Conservation (phyloP, 1,284 basidiomycete genomes). For the Sanghuangporus sanghuang region DNA sequence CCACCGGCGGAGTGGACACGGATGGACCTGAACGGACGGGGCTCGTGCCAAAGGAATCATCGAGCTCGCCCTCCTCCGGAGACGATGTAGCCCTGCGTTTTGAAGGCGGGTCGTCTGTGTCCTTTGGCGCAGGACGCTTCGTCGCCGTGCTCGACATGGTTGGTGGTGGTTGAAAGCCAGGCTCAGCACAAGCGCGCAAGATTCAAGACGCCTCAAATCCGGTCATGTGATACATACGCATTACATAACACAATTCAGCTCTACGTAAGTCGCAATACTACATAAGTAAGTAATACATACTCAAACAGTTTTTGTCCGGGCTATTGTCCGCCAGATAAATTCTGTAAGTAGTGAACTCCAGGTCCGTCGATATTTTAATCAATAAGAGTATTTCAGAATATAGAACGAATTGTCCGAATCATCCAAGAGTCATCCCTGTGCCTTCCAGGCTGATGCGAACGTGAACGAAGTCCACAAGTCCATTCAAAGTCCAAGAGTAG, state of each 20-base stretch:
- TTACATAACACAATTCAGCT: no score
- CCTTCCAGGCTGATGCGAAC: background rate
- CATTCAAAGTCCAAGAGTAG: background rate
- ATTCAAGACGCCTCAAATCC: no score
- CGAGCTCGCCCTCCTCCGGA: conserved; percentile 75
- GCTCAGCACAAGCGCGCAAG: no score
- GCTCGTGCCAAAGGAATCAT: conserved; percentile 34
- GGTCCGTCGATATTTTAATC: background rate
- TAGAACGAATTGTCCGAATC: background rate
- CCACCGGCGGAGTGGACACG: conserved; percentile 20
- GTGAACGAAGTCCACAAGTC: background rate
- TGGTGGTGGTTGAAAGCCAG: background rate
- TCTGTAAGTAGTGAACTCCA: background rate
- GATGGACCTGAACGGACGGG: conserved; percentile 21
- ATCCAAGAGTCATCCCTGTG: background rate
- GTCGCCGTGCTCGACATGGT: conserved; percentile 1
- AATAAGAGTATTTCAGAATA: background rate
- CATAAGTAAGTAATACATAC: background rate
- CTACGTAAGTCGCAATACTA: background rate
- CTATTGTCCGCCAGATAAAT: background rate
- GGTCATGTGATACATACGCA: no score
- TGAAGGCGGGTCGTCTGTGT: conserved; percentile 34
- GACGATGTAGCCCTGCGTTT: conserved; percentile 57
- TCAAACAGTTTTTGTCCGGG: background rate
- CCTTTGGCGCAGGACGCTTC: conserved; percentile 15